These are phyloP conservation scores for Cercospora zeae-maydis DNA, from an alignment of 2,329 filamentous ascomycete genomes.

Conservation along the genomic window DNA sequence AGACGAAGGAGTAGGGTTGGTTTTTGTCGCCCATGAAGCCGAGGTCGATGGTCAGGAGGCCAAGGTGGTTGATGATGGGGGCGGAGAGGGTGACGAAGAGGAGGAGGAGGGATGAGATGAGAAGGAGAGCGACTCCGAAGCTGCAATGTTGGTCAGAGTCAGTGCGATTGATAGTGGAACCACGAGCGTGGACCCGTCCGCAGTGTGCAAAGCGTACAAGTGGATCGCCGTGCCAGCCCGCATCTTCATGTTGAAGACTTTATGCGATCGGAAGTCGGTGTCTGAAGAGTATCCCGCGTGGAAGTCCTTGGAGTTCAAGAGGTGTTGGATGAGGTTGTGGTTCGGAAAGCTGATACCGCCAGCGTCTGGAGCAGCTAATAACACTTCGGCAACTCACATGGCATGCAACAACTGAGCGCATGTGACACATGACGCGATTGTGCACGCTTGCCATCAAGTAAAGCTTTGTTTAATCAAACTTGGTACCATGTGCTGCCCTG, in stretches of 20 bases:
- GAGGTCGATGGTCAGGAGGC: slow-evolving; percentile 53
- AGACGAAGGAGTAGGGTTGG: slow-evolving; percentile 44
- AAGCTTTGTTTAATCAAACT: slow-evolving; percentile 7
- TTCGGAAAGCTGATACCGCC: neutral
- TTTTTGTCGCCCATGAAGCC: slow-evolving; percentile 34
- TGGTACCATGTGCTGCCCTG: neutral
- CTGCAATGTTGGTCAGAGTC: neutral
- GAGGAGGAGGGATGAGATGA: slow-evolving; percentile 55
- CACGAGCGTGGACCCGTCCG: too few relatives aligned
- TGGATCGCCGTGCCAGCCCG: slow-evolving; percentile 3
- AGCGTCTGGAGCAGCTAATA: neutral
- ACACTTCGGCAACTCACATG: neutral
- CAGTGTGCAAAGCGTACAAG: neutral
- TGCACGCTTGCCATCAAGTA: slow-evolving; percentile 3
- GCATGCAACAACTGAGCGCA: slow-evolving; percentile 1
- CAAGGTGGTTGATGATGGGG: slow-evolving; percentile 55
- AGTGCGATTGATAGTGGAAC: neutral
- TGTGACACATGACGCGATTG: slow-evolving; percentile 8
- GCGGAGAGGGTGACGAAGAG: slow-evolving; percentile 58
- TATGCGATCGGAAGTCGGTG: neutral
- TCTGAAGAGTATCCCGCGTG: neutral
- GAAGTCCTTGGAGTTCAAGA: neutral
- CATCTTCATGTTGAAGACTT: neutral
- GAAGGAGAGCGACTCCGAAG: slow-evolving; percentile 25
- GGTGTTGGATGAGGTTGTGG: neutral